Evolutionary conservation across 2,329 filamentous ascomycete genomes (phyloP), one percentile per base, ranked within the genome.

Genomic region (Sarocladiaceae sp.): DNA sequence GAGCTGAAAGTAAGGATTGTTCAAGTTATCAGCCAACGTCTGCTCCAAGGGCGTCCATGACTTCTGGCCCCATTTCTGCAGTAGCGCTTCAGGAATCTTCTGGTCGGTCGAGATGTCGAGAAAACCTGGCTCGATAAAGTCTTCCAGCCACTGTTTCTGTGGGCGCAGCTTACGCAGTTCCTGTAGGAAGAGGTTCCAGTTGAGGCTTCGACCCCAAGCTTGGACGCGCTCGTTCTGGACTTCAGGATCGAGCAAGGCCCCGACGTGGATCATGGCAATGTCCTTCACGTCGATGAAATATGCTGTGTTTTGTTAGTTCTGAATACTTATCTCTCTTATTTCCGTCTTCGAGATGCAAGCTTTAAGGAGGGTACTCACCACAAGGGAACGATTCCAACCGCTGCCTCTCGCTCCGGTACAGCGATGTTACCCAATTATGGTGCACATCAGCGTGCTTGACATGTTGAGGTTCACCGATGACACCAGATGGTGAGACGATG

Each of bases 161-260:
- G 41, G 41, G 68, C 71, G 7, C 59, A 67, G 31, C 65, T 80
- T 9, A 77, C 83, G 0, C 63, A 76, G 50, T 73, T 94, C 59
- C 76, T 89, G n/a, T 70, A 71, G 16, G 74, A 80, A 39, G 71
- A 95, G 16, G 88, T 43, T 50, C 45, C 6, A 58, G 48, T 41
- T 23, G 11, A 23, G 33, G 18, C 32, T n/a, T 9, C 26, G 23
- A 15, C 53, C 55, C 48, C 53, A 63, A 4, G 51, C 52, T 29
- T 56, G 55, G 3, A 63, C 29, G 3, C 60, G 57, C 33, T 51
- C 46, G 11, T 52, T 52, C 16, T 52, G 33, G 6, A 61, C 50
- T 4, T 55, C 50, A 2, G 54, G 48, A 13, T 59, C 52, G 6
- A 57, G 46, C 4, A 59, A 32, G 4, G 54, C 55, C 2, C 55